Evolutionary conservation across 352 stramenopile species (phyloP), one percentile per base, ranked within the genome.

Genomic region (Poterioochromonas sp.): DNA sequence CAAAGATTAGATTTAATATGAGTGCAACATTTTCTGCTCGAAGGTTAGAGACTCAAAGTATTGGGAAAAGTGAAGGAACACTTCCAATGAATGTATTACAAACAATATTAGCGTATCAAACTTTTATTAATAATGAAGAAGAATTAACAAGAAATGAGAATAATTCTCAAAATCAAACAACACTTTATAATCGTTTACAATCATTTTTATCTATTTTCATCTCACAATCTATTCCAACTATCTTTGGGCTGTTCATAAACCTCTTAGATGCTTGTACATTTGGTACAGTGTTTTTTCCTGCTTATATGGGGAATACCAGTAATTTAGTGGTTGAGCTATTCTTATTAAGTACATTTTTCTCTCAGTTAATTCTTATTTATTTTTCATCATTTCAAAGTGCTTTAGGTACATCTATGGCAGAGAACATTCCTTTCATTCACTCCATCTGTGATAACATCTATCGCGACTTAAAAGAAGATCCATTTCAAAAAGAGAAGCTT

Each of bases 381-480:
- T 39, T 41, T 20, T 80, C 32, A n/a, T 73, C 26, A n/a, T 85
- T 84, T 76, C 35, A 60, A 54, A 86, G 86, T 81, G 80, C 81
- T 20, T 81, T 87, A 35, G 84, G 83, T n/a, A 78, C 86, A 81
- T 94, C 96, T 88, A 97, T 97, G 92, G 90, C 96, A 44, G 93
- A 97, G 82, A 97, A 97, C 81, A 89, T 97, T 68, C 93, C 93
- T 34, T 97, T 97, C 83, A 93, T 93, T 86, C 90, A 96, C 82
- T 89, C 88, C 8, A 85, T 97, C 41, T 88, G 90, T 22, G 84
- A 91, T 47, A 83, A 85, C 22, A 91, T 92, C 80, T 93, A 95
- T 80, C 83, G 90, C 35, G 84, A 85, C 58, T 35, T 81, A 53
- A 84, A 93, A 64, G n/a, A n/a, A n/a, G n/a, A n/a, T n/a, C n/a